Evolutionary conservation across 441 rosid species (phyloP), one percentile per base, ranked within the genome.

Genomic region (Brassica balearica): DNA sequence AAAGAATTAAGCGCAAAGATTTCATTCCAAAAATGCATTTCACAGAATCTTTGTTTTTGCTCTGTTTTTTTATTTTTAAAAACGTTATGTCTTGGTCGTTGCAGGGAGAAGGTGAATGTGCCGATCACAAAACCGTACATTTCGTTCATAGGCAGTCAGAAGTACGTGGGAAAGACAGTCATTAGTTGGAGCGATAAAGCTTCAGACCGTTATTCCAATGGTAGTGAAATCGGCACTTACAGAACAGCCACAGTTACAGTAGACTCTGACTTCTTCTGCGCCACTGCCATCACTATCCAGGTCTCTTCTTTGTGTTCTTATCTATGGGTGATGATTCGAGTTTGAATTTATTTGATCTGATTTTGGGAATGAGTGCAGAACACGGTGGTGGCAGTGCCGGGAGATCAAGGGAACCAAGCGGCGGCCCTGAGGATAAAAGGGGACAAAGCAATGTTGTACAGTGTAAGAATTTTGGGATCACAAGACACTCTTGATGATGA

Each of bases 401-500:
- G 96, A 78, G 88, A 77, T 11, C n/a, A 7, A 17, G 97, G 98
- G 68, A 90, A 78, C 90, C 99, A 95, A 78, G 98, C 93, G 2
- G 99, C 86, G 25, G 98, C 99, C 4, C 70, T 95, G 19, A 86
- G 94, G 64, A 65, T 95, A 64, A 75, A 85, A 0, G 96, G 95
- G 1, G 92, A 92, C 66, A 91, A 90, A 80, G 90, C 97, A 8
- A 82, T 93, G 92, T 88, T 95, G 51, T 92, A 90, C 74, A 91
- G 41, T 78, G 87, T 89, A n/a, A 82, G 86, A 10, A 82, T 92
- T 38, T 51, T 90, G 77, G 99, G 98, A 74, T 82, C 97, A 23
- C 99, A 95, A 82, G 99, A 95, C 79, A 95, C 98, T 0, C 97
- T 95, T 25, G 70, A 87, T 67, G 98, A 93, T 81, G 98, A 88